Evolutionary conservation across 306 rosid genomes (phyloP).

Genomic region (Urtica urens): DNA sequence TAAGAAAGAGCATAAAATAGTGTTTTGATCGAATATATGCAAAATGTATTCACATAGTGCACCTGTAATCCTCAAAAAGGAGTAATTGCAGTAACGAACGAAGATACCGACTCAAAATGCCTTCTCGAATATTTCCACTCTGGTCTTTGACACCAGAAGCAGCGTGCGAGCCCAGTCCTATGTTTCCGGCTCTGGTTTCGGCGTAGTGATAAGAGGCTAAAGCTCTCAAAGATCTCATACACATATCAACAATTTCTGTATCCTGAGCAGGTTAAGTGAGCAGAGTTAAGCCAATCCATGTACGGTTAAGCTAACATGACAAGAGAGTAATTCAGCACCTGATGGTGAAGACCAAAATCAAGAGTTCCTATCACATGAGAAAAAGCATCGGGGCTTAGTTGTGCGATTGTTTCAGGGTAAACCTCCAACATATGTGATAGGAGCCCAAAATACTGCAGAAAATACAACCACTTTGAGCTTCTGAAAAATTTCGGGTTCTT

Average conservation of each 20-base stretch:
- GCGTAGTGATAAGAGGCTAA: conserved; percentile 76
- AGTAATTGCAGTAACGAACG: conserved; percentile 75
- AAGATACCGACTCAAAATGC: conserved; percentile 70
- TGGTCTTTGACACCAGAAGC: conserved; percentile 35
- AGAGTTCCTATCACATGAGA: conserved; percentile 73
- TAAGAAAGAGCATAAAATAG: background rate
- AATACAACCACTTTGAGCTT: conserved; percentile 27
- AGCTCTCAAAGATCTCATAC: conserved; percentile 78
- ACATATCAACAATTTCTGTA: conserved; percentile 62
- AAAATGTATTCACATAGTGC: background rate
- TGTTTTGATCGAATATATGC: background rate
- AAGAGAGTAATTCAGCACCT: conserved; percentile 29
- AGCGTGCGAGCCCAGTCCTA: conserved; percentile 67
- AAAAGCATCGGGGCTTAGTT: conserved; percentile 59
- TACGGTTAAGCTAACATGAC: background rate
- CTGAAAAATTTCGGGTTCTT: conserved; percentile 8
- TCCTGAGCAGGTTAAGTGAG: conserved; percentile 34
- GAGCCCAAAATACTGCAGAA: conserved; percentile 80
- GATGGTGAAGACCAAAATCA: conserved; percentile 83
- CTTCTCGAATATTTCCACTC: conserved; percentile 59
- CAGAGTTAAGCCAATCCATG: background rate
- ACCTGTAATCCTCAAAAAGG: conserved; percentile 92
- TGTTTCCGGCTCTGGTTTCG: conserved; percentile 53
- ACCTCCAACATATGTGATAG: conserved; percentile 85
- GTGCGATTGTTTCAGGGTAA: conserved; percentile 90